These are phyloP conservation scores for Avena eriantha DNA, from an alignment of 176 grass and related monocot species.

Conservation along the genomic window DNA sequence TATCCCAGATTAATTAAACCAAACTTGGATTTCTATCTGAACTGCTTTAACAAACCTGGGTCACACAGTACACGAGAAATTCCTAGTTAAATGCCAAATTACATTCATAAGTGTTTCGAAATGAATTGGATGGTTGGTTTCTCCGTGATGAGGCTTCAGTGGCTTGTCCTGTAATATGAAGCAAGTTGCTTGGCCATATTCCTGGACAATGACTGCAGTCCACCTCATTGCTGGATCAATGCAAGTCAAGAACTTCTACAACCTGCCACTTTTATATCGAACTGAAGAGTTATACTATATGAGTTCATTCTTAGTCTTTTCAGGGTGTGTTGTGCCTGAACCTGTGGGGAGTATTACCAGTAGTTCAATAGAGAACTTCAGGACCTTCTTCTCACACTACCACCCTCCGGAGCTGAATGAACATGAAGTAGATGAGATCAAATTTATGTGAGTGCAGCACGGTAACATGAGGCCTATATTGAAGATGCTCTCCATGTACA, in stretches of 20 bases:
- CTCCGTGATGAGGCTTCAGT: too few relatives aligned
- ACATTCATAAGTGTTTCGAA: not conserved
- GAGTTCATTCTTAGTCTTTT: too few relatives aligned
- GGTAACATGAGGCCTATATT: too few relatives aligned
- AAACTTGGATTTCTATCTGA: too few relatives aligned
- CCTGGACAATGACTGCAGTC: not conserved
- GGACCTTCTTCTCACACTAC: not conserved
- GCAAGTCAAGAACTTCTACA: not conserved
- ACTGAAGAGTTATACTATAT: not conserved
- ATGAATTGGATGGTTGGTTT: not conserved
- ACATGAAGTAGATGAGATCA: not conserved
- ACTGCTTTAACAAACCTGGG: too few relatives aligned
- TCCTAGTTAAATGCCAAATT: too few relatives aligned
- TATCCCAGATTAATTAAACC: too few relatives aligned
- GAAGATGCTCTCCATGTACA: too few relatives aligned
- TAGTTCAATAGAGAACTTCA: not conserved
- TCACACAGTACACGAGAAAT: too few relatives aligned
- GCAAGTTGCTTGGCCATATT: not conserved
- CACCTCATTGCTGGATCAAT: not conserved
- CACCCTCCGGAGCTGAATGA: not conserved
- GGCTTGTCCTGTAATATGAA: too few relatives aligned
- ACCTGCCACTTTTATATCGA: not conserved
- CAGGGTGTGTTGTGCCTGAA: not conserved
- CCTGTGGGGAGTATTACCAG: not conserved
- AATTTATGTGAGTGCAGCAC: not conserved